These are phyloP conservation scores for Acarospora socialis DNA, from an alignment of 2,329 filamentous ascomycete genomes.

Conservation along the genomic window DNA sequence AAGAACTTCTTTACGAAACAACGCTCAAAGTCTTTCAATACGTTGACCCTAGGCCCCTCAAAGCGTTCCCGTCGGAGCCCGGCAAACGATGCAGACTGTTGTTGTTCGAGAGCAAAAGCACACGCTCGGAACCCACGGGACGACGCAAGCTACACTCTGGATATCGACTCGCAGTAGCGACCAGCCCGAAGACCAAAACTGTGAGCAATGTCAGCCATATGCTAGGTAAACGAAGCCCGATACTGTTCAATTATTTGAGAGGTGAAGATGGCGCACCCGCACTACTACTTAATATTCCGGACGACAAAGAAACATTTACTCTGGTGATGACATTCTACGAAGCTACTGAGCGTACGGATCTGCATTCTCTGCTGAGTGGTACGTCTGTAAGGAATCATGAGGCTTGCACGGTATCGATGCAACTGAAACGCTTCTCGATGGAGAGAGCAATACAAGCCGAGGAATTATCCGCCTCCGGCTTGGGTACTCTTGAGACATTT, in stretches of 20 bases:
- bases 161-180: slow-evolving; percentile 64
- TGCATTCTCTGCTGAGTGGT: slow-evolving; percentile 62
- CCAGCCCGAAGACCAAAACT: slow-evolving; percentile 61
- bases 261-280: slow-evolving; percentile 56
- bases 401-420: slow-evolving; percentile 54
- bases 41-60: slow-evolving; percentile 56
- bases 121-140: slow-evolving; percentile 58
- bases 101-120: slow-evolving; percentile 57
- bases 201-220: slow-evolving; percentile 62
- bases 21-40: slow-evolving; percentile 66
- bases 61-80: slow-evolving; percentile 61
- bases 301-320: slow-evolving; percentile 33
- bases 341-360: slow-evolving; percentile 51
- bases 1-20: slow-evolving; percentile 54
- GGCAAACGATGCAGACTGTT: slow-evolving; percentile 57
- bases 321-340: slow-evolving; percentile 69
- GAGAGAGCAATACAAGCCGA: slow-evolving; percentile 33
- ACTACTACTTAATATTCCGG: slow-evolving; percentile 56
- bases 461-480: too few relatives aligned
- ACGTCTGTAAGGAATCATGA: slow-evolving; percentile 55
- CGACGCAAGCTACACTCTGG: slow-evolving; percentile 61
- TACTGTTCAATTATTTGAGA: slow-evolving; percentile 65
- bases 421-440: slow-evolving; percentile 51
- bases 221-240: slow-evolving; percentile 48
- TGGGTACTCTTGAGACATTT: too few relatives aligned